These are phyloP conservation scores for Spironucleus salmonicida DNA, from an alignment of 208 protist species.

Conservation along the genomic window DNA sequence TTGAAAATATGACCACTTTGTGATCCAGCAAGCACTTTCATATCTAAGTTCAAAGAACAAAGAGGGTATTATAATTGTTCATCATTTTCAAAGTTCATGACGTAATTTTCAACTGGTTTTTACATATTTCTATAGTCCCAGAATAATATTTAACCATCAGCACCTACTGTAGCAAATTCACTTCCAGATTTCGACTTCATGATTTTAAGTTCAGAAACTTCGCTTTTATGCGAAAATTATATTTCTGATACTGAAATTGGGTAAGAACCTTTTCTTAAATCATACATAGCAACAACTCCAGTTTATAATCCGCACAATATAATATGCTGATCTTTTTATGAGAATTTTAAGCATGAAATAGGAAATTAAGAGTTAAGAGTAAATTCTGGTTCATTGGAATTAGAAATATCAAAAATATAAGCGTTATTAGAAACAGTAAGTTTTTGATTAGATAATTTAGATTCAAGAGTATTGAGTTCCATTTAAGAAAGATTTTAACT, in stretches of 20 bases:
- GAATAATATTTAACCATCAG: conserved; percentile 11
- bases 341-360: neutral
- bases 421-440: neutral
- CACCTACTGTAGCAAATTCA: neutral
- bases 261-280: neutral
- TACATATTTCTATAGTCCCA: neutral
- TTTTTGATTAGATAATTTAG: neutral
- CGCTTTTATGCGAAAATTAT: neutral
- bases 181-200: neutral
- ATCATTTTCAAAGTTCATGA: neutral
- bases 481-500: neutral
- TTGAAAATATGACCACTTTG: conserved; percentile 4
- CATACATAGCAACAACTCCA: conserved; percentile 9
- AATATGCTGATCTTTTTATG: neutral
- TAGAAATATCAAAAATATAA: conserved; percentile 13
- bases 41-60: neutral
- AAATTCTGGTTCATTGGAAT: neutral
- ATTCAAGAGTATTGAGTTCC: neutral
- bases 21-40: conserved; percentile 5
- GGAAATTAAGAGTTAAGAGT: neutral
- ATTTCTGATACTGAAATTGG: neutral
- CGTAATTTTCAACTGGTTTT: neutral
- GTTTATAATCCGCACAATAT: neutral
- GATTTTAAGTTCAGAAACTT: conserved; percentile 5
- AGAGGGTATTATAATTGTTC: neutral